Percentiles rank a stretch among this genome's conserved stretches.
Evolutionary conservation across 2,329 filamentous ascomycete genomes (phyloP).

Genomic region (Ophiocordyceps unilateralis): DNA sequence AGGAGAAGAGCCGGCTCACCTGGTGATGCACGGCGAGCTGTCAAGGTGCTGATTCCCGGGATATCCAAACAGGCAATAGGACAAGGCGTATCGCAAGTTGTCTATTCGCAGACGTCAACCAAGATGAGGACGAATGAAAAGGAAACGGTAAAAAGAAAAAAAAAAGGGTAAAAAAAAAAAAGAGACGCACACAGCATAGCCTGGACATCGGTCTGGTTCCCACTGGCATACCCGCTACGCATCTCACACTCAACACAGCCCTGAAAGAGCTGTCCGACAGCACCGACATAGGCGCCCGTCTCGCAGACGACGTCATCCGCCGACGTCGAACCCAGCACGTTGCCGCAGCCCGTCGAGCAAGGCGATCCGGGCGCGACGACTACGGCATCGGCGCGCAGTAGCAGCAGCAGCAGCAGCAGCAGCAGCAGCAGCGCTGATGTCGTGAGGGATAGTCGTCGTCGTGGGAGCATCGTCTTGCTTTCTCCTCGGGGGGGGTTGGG

Average conservation of each 20-base stretch:
- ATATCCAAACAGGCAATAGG: constrained; percentile 36
- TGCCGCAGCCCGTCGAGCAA: constrained; percentile 34
- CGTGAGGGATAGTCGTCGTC: no score
- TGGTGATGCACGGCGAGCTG: constrained; percentile 32
- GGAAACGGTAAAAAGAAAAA: not conserved
- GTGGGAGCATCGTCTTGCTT: no score
- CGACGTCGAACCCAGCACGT: constrained; percentile 28
- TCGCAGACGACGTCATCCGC: constrained; percentile 30
- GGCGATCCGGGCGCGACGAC: constrained; percentile 29
- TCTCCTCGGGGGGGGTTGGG: not conserved
- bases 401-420: constrained; percentile 2
- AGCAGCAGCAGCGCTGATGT: not conserved
- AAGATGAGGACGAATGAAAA: not conserved
- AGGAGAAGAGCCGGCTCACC: no score
- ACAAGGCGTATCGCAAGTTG: constrained; percentile 38
- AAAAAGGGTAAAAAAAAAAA: not conserved
- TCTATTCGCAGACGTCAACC: constrained; percentile 19
- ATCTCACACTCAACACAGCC: constrained; percentile 35
- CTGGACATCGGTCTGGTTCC: constrained; percentile 32
- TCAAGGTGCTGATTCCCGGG: constrained; percentile 23
- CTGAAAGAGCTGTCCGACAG: constrained; percentile 30
- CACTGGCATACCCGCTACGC: constrained; percentile 26
- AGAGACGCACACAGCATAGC: constrained; percentile 35
- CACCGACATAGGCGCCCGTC: constrained; percentile 19
- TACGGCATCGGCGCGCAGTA: constrained; percentile 12